Evolutionary conservation across 1,139 yeast species (phyloP).

Genomic region (Zygoascus meyerae): DNA sequence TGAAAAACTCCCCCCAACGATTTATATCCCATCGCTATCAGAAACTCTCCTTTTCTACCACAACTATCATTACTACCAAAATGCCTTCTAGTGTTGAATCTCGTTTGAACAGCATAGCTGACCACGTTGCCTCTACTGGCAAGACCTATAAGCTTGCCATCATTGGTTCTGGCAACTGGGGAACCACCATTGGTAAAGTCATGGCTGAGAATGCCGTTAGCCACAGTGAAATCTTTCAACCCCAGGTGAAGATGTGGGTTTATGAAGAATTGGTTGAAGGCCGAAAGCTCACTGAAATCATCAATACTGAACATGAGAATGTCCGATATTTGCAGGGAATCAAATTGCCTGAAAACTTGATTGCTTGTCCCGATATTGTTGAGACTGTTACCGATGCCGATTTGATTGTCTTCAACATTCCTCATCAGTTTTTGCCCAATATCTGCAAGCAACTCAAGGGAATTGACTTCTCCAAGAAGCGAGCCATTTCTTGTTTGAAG

Average conservation of each 20-base stretch:
- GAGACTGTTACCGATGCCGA: conserved; percentile 73
- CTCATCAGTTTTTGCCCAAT: conserved; percentile 82
- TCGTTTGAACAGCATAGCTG: conserved; percentile 5
- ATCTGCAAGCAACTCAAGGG: conserved; percentile 73
- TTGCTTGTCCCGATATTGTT: conserved; percentile 77
- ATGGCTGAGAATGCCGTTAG: conserved; percentile 78
- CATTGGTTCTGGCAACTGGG: conserved; percentile 53
- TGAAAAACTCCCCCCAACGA: too few relatives aligned
- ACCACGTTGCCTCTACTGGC: conserved; percentile 9
- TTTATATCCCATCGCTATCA: too few relatives aligned
- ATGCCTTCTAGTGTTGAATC: conserved; percentile 6
- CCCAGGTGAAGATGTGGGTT: conserved; percentile 89
- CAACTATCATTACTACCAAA: not conserved
- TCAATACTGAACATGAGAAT: conserved; percentile 81
- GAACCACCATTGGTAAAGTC: conserved; percentile 91
- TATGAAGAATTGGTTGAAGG: conserved; percentile 66
- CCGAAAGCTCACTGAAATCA: conserved; percentile 73
- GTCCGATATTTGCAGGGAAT: conserved; percentile 74
- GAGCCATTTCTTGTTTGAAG: conserved; percentile 90
- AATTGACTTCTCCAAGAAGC: conserved; percentile 55
- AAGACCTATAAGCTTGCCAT: conserved; percentile 26
- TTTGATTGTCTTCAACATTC: conserved; percentile 81
- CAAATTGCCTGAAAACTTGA: conserved; percentile 68
- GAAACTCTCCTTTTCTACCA: too few relatives aligned
- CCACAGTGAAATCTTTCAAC: conserved; percentile 60